These are phyloP conservation scores for Ceratocystis cacaofunesta DNA, from an alignment of 2,329 filamentous ascomycete genomes.

Conservation along the genomic window DNA sequence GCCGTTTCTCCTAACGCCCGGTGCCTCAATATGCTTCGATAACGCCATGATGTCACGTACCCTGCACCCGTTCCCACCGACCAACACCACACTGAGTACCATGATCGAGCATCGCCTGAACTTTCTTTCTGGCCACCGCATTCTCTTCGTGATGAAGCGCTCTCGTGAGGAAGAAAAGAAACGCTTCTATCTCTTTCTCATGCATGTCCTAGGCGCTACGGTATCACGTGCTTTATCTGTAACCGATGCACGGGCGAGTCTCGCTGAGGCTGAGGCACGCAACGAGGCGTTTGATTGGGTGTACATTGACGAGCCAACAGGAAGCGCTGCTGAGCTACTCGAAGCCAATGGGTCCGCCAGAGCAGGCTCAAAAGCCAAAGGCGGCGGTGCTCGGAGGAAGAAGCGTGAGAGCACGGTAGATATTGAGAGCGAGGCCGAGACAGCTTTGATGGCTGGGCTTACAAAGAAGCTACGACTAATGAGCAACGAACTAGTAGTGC, in stretches of 20 bases:
- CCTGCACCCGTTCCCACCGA: slow-evolving; percentile 45
- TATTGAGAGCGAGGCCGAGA: background rate
- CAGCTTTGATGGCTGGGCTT: slow-evolving; percentile 17
- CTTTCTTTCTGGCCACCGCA: slow-evolving; percentile 47
- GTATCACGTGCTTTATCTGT: slow-evolving; percentile 52
- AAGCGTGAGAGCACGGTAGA: slow-evolving; percentile 19
- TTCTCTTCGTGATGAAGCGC: slow-evolving; percentile 57
- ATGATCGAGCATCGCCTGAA: slow-evolving; percentile 46
- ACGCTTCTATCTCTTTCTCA: slow-evolving; percentile 64
- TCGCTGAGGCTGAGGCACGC: slow-evolving; percentile 28
- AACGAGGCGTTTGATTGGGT: slow-evolving; percentile 54
- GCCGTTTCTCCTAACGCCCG: slow-evolving; percentile 72
- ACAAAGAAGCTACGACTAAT: slow-evolving; percentile 49
- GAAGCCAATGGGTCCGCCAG: slow-evolving; percentile 16
- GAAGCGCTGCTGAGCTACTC: slow-evolving; percentile 38
- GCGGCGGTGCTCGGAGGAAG: slow-evolving; percentile 15
- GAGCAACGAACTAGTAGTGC: slow-evolving; percentile 74
- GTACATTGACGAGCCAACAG: slow-evolving; percentile 55
- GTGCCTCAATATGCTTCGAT: slow-evolving; percentile 60
- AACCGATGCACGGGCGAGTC: slow-evolving; percentile 45
- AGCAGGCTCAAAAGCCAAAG: background rate
- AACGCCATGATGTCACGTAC: slow-evolving; percentile 64
- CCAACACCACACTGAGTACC: slow-evolving; percentile 38
- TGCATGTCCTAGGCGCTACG: slow-evolving; percentile 59
- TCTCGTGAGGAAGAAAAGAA: slow-evolving; percentile 44